A percentile compares a stretch with the other conserved stretches of the same genome.
These are phyloP conservation scores for Aethionema arabicum DNA, from an alignment of 345 rosid genomes.

Conservation along the genomic window DNA sequence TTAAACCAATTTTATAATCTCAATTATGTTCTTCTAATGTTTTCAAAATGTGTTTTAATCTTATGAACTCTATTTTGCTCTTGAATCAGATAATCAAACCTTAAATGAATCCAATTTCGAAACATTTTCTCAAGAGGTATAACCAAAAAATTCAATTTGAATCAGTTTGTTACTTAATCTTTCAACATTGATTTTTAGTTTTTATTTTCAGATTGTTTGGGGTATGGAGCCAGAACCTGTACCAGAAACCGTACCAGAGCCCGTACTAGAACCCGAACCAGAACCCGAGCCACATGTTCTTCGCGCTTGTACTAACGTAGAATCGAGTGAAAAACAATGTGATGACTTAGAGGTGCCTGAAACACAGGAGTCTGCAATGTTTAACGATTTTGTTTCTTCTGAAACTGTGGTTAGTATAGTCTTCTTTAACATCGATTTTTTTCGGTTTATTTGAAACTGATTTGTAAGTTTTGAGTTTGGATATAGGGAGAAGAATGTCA, in stretches of 20 bases:
- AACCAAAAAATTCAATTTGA: neutral
- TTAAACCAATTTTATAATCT: neutral
- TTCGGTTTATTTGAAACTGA: slow-evolving; percentile 4
- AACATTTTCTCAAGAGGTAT: slow-evolving; percentile 25
- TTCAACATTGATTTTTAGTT: neutral
- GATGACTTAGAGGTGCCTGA: slow-evolving; percentile 20
- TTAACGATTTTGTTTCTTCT: slow-evolving; percentile 18
- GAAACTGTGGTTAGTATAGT: slow-evolving; percentile 21
- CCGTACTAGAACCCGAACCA: too few relatives aligned
- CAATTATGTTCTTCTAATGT: neutral
- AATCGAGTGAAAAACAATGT: neutral
- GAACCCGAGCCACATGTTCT: slow-evolving; percentile 7
- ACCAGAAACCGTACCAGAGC: too few relatives aligned
- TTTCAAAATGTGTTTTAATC: neutral
- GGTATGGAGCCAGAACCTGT: too few relatives aligned
- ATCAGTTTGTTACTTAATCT: neutral
- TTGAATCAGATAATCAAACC: slow-evolving; percentile 10
- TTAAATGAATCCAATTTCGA: slow-evolving; percentile 10
- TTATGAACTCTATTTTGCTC: neutral
- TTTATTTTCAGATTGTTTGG: slow-evolving; percentile 26
- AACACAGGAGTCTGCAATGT: slow-evolving; percentile 22
- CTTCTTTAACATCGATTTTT: neutral
- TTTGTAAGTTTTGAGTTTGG: slow-evolving; percentile 8
- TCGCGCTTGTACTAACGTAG: slow-evolving; percentile 17
- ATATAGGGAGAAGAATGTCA: slow-evolving; percentile 39